Percentiles rank a stretch among this genome's conserved stretches.
These are phyloP conservation scores for Sophora flavescens DNA, from an alignment of 306 rosid species.

Conservation along the genomic window DNA sequence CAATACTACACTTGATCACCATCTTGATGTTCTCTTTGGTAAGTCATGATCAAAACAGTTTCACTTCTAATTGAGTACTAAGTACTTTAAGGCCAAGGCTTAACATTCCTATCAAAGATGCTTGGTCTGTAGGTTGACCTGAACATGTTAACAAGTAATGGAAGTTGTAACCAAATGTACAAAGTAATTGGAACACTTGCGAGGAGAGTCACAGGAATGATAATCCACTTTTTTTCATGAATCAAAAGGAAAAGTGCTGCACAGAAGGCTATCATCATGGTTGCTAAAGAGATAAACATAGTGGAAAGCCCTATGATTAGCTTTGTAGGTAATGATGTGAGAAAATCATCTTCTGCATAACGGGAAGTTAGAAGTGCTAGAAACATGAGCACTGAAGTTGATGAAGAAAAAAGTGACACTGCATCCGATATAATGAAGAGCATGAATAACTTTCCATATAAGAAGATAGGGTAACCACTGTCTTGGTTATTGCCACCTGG, in stretches of 20 bases:
- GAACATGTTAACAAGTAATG: background rate
- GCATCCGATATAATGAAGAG: background rate
- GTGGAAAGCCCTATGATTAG: background rate
- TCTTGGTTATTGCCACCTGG: slow-evolving; percentile 28
- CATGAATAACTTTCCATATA: background rate
- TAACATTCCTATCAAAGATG: slow-evolving; percentile 1
- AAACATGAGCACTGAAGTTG: slow-evolving; percentile 21
- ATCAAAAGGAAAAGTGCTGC: background rate
- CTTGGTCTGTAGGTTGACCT: background rate
- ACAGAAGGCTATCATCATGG: slow-evolving; percentile 25
- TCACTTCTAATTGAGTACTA: background rate
- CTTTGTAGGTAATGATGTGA: background rate
- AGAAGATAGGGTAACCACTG: background rate
- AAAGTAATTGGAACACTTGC: slow-evolving; percentile 12
- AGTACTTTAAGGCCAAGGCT: background rate
- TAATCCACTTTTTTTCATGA: background rate
- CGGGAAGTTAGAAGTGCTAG: background rate
- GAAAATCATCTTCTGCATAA: slow-evolving; percentile 8
- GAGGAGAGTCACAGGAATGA: background rate
- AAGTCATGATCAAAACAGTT: background rate
- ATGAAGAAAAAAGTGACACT: slow-evolving; percentile 8
- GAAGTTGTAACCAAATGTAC: slow-evolving; percentile 4
- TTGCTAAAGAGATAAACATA: background rate
- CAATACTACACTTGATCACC: too few species aligned
- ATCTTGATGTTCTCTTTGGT: background rate